These are phyloP conservation scores for Chlamydomonas incerta DNA, from an alignment of 139 green algal species.

Conservation along the genomic window DNA sequence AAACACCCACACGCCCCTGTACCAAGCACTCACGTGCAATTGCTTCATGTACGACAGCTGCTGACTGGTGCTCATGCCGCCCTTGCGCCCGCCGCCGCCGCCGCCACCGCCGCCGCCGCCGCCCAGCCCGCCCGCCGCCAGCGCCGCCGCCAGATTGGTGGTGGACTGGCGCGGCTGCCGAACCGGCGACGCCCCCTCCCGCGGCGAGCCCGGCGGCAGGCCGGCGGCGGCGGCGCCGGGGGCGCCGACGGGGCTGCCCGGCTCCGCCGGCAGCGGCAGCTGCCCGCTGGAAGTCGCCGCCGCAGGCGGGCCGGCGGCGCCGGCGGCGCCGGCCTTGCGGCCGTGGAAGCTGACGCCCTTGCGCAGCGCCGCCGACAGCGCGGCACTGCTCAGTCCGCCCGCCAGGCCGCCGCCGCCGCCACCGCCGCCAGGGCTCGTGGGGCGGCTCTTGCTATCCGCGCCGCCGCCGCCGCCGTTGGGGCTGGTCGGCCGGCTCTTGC, in stretches of 20 bases:
- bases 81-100: not conserved
- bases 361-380: constrained; percentile 1
- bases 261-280: not conserved
- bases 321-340: not conserved
- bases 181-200: too few species aligned
- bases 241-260: not conserved
- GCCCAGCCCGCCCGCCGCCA: not conserved
- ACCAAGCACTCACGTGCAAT: constrained; percentile 5
- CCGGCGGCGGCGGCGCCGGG: not conserved
- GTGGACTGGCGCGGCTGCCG: not conserved
- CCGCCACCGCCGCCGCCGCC: not conserved
- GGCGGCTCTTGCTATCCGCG: not conserved
- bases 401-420: not conserved
- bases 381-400: not conserved
- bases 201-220: not conserved
- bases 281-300: not conserved
- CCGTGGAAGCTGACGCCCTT: constrained; percentile 14
- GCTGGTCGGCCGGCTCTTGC: constrained; percentile 3
- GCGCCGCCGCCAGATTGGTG: not conserved
- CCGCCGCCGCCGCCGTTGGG: not conserved
- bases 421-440: not conserved
- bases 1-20: not conserved
- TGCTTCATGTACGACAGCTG: constrained; percentile 15
- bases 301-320: not conserved
- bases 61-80: not conserved